Base-by-base conservation (phyloP, 2,329 filamentous ascomycete species). In the Cladosporium sp. region DNA sequence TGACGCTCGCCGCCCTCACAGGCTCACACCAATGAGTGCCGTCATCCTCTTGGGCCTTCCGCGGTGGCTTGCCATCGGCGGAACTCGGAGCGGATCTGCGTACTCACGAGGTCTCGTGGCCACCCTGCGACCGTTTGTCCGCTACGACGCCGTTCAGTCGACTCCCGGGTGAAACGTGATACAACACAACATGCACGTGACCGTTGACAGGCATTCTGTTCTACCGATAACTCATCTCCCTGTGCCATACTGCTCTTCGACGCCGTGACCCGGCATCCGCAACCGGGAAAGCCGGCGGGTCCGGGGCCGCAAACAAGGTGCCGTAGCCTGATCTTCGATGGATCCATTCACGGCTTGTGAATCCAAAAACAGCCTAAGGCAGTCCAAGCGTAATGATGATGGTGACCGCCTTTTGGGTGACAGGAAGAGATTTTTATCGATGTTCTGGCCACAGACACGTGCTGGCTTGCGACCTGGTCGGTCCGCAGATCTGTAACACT, bases 381-480 rank as follows among this genome's bases (percentile, higher is more conserved):
- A 37, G 4, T 14, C 22, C 43, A 40, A 46, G 34, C 44, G 44
- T 46, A 46, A 46, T 46, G 34, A 46, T 46, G 44, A 46, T 46
- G 44, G 22, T 28, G 22, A 28, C 22, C 22, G 22, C 22, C 22
- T 28, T 28, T 28, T 28, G 22, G 22, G 22, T 28, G 22, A 28
- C 22, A 28, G 22, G 22, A 28, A 28, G 22, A 28, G 22, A 28
- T 28, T 28, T 28, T 28, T 28, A 28, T 28, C 22, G 22, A 28
- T 28, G 22, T 28, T 28, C 22, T 28, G 22, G 22, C 22, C 22
- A 28, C 22, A 2, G 22, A 28, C 22, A 28, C 22, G 22, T 28
- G 22, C 22, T 28, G 22, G 22, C 22, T 28, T 28, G 22, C 22
- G 22, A 28, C 22, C 22, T 28, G 22, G 22, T 28, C 7, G 22